A percentile compares a stretch with the other conserved stretches of the same genome.
phyloP scores from a whole-genome alignment of 148 eudicot genomes.

The Suaeda aralocaspica region DNA sequence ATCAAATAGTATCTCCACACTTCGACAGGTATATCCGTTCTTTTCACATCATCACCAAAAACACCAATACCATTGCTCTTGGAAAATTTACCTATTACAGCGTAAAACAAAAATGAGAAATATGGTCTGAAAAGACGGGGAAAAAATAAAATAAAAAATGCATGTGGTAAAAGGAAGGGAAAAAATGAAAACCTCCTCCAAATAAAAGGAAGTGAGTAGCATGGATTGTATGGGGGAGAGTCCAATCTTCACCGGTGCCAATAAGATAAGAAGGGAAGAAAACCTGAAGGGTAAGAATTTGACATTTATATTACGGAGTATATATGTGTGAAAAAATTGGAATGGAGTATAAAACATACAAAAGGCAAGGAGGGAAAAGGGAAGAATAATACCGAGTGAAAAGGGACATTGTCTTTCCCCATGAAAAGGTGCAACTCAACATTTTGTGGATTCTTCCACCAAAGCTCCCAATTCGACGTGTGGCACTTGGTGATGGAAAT shows the following conservation, averaged over 20 bases:
- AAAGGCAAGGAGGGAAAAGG: neutral
- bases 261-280: slow-evolving; percentile 10
- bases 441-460: slow-evolving; percentile 14
- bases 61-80: slow-evolving; percentile 22
- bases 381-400: slow-evolving; percentile 5
- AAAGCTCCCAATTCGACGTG: slow-evolving; percentile 14
- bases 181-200: neutral
- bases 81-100: slow-evolving; percentile 17
- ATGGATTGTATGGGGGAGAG: slow-evolving; percentile 16
- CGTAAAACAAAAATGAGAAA: neutral
- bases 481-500: slow-evolving; percentile 10
- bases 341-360: too few relatives aligned
- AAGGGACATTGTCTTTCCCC: slow-evolving; percentile 18
- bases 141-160: neutral
- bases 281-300: neutral
- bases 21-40: slow-evolving; percentile 17
- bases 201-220: slow-evolving; percentile 12
- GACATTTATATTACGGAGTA: neutral
- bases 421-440: slow-evolving; percentile 18
- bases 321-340: neutral
- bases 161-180: neutral
- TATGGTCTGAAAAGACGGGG: neutral
- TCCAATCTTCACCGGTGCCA: slow-evolving; percentile 18
- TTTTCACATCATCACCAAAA: slow-evolving; percentile 22
- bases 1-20: slow-evolving; percentile 21